Evolutionary conservation across 177 flowering plant species (phyloP).

Genomic region (Tripterygium wilfordii): DNA sequence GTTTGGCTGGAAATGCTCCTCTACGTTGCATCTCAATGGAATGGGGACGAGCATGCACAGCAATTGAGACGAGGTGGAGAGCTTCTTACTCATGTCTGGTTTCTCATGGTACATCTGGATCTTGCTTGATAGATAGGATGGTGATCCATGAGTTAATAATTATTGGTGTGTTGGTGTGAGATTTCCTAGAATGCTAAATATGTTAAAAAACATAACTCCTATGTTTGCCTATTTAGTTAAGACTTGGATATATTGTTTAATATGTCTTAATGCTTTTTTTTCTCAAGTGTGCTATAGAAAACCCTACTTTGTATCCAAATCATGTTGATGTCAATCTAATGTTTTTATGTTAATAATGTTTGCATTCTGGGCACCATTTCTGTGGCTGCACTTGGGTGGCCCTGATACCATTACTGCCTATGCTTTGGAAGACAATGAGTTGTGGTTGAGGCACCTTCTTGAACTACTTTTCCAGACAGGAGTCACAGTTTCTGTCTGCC

Average conservation of each 20-base stretch:
- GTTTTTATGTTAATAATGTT: too few relatives aligned
- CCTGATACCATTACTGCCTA: neutral
- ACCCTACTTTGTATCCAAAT: too few relatives aligned
- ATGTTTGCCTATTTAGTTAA: too few relatives aligned
- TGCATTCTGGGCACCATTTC: neutral
- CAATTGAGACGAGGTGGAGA: slow-evolving; percentile 17
- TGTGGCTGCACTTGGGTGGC: neutral
- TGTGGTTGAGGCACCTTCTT: too few relatives aligned
- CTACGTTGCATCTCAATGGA: slow-evolving; percentile 15
- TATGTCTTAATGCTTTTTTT: too few relatives aligned
- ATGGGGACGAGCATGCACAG: slow-evolving; percentile 13
- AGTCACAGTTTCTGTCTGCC: too few relatives aligned
- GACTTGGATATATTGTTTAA: too few relatives aligned
- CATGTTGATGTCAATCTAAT: too few relatives aligned
- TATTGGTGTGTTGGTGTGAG: neutral
- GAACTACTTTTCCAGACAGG: too few relatives aligned
- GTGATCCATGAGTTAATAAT: too few relatives aligned
- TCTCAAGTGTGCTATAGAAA: too few relatives aligned
- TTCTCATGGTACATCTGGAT: slow-evolving; percentile 26
- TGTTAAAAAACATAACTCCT: too few relatives aligned
- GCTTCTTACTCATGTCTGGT: slow-evolving; percentile 22
- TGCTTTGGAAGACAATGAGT: neutral
- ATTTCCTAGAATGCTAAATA: neutral
- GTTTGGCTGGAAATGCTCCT: slow-evolving; percentile 29
- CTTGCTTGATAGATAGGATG: neutral